Evolutionary conservation across 768 basidiomycete genomes (phyloP).

Genomic region (Auricularia sp.): DNA sequence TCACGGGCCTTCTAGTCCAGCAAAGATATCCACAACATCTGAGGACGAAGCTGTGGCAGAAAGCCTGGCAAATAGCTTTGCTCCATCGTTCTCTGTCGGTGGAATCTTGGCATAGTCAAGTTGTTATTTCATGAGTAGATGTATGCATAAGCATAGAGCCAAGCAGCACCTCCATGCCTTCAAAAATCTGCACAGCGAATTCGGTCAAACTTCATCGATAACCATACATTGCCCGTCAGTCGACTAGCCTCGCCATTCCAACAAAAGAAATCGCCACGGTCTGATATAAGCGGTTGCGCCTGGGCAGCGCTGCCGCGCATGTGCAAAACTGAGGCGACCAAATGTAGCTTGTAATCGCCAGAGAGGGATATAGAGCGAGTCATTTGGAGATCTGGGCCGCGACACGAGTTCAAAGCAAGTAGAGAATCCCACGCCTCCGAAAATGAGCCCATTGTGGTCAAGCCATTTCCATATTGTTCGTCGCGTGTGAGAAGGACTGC

Average conservation of each 20-base stretch:
- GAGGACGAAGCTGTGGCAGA: slow-evolving; percentile 18
- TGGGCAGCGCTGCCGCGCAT: slow-evolving; percentile 51
- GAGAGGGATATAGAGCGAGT: not conserved
- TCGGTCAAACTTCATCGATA: slow-evolving; percentile 7
- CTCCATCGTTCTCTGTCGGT: slow-evolving; percentile 63
- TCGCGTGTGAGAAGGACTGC: not conserved
- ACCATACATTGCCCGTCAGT: not conserved
- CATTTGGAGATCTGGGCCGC: not conserved
- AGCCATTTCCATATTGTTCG: not conserved
- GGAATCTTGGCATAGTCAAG: slow-evolving; percentile 33
- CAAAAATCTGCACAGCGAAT: slow-evolving; percentile 46
- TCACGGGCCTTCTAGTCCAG: slow-evolving; percentile 72
- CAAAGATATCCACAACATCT: slow-evolving; percentile 44
- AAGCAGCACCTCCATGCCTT: slow-evolving; percentile 57
- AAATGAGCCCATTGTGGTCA: not conserved
- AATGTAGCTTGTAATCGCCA: slow-evolving; percentile 29
- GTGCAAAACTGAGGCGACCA: slow-evolving; percentile 68
- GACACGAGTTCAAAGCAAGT: not conserved
- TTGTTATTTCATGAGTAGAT: not conserved
- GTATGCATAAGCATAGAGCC: not conserved
- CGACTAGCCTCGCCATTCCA: slow-evolving; percentile 75
- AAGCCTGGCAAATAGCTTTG: slow-evolving; percentile 34
- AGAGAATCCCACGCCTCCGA: not conserved
- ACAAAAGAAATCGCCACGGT: slow-evolving; percentile 50
- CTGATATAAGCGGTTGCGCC: slow-evolving; percentile 56